Conservation (phyloP, 2,329 filamentous ascomycete genomes). For the Aspergillus amoenus region DNA sequence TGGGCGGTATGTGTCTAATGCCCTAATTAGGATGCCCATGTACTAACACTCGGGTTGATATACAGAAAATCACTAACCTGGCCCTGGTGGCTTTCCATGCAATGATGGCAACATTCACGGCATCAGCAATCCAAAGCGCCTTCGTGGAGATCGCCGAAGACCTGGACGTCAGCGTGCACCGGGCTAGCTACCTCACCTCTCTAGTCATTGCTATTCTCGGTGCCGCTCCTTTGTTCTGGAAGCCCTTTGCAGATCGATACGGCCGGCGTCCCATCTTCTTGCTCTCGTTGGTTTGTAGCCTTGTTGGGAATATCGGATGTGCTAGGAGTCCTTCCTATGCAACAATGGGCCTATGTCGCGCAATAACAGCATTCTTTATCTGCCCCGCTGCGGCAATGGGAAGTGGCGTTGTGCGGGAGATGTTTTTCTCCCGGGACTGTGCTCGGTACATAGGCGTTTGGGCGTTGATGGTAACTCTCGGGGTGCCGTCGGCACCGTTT, state of each 20-base stretch:
- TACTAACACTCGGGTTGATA: no score
- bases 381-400: slow-evolving; percentile 53
- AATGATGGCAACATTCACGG: slow-evolving; percentile 58
- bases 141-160: slow-evolving; percentile 58
- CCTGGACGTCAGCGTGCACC: slow-evolving; percentile 49
- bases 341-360: slow-evolving; percentile 51
- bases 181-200: slow-evolving; percentile 55
- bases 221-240: slow-evolving; percentile 56
- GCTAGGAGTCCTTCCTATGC: slow-evolving; percentile 51
- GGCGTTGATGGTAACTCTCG: no score
- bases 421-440: slow-evolving; percentile 55
- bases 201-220: slow-evolving; percentile 57
- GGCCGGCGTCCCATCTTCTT: slow-evolving; percentile 57
- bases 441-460: slow-evolving; percentile 51
- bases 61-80: slow-evolving; percentile 50
- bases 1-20: no score
- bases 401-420: slow-evolving; percentile 56
- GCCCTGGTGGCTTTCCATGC: slow-evolving; percentile 57
- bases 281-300: slow-evolving; percentile 48
- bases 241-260: slow-evolving; percentile 53
- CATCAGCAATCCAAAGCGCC: slow-evolving; percentile 35
- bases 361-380: slow-evolving; percentile 29
- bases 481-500: no score
- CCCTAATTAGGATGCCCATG: no score
- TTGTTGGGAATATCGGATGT: slow-evolving; percentile 55